Conservation (phyloP, 2,329 filamentous ascomycete genomes). For the Aspergillus fructus region DNA sequence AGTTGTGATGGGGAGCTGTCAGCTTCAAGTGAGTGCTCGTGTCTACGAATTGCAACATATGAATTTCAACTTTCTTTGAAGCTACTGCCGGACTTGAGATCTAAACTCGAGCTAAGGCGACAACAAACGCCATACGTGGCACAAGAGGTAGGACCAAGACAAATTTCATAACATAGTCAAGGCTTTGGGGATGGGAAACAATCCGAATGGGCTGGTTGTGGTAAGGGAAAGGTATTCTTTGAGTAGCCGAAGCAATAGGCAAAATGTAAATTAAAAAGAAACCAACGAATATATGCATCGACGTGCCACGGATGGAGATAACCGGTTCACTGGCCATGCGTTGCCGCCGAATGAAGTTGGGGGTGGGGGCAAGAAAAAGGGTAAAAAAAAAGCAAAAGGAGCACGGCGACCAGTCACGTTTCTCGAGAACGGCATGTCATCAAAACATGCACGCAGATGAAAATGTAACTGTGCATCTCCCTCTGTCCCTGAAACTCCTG, state of each 20-base stretch:
- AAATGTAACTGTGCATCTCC: constrained; percentile 2
- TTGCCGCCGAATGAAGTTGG: constrained; percentile 3
- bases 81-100: constrained; percentile 24
- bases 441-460: neutral
- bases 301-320: constrained; percentile 16
- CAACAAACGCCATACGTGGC: constrained; percentile 24
- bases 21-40: too few species aligned
- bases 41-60: neutral
- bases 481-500: neutral
- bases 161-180: constrained; percentile 21
- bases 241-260: constrained; percentile 26
- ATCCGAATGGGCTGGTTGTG: constrained; percentile 18
- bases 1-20: too few species aligned
- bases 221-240: constrained; percentile 29
- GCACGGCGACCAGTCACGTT: neutral
- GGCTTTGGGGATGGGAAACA: constrained; percentile 12
- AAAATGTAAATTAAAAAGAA: constrained; percentile 22
- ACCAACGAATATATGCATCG: constrained; percentile 22
- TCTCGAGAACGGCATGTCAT: neutral
- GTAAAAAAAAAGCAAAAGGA: neutral
- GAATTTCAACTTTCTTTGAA: constrained; percentile 24
- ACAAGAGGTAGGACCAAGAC: constrained; percentile 21
- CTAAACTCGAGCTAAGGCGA: constrained; percentile 26
- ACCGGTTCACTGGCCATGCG: constrained; percentile 14
- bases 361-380: constrained; percentile 1